A percentile compares a stretch with the other conserved stretches of the same genome.
phyloP scores from a whole-genome alignment of 495 filamentous ascomycete species.

The Xylaria curta region DNA sequence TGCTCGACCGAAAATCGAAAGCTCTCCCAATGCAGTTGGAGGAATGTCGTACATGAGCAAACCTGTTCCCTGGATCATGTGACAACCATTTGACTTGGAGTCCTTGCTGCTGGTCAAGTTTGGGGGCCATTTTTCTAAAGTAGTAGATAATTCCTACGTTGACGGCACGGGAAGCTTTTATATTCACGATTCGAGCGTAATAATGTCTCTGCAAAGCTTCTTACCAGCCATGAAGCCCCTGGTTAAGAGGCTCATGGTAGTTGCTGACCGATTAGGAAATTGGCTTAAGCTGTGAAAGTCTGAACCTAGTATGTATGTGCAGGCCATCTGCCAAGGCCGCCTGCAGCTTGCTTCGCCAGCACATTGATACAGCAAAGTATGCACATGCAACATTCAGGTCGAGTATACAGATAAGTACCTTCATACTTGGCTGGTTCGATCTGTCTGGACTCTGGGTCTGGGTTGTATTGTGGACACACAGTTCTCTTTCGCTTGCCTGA shows the following conservation, averaged over 20 bases:
- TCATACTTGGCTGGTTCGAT: constrained; percentile 1
- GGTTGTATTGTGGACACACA: constrained; percentile 27
- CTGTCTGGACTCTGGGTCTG: constrained; percentile 1
- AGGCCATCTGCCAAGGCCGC: constrained; percentile 29
- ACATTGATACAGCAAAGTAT: constrained; percentile 22
- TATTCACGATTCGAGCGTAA: constrained; percentile 12
- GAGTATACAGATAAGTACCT: constrained; percentile 21
- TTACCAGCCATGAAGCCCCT: constrained; percentile 17
- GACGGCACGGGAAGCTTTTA: constrained; percentile 28
- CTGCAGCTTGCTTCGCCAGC: constrained; percentile 29
- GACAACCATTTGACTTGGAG: constrained; percentile 31
- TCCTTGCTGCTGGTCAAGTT: constrained; percentile 21
- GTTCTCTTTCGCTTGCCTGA: constrained; percentile 19
- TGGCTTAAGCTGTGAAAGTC: constrained; percentile 19
- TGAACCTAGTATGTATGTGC: constrained; percentile 23
- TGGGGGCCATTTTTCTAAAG: constrained; percentile 33
- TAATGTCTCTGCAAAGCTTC: constrained; percentile 19
- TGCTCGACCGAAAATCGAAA: constrained; percentile 29
- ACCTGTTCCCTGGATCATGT: constrained; percentile 42
- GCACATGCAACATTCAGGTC: constrained; percentile 16
- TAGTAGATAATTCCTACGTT: constrained; percentile 28
- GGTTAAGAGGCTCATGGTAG: constrained; percentile 11
- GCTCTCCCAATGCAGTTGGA: constrained; percentile 28
- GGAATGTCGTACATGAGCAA: constrained; percentile 32
- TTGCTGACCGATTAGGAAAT: constrained; percentile 27